Evolutionary conservation across 2,329 filamentous ascomycete genomes (phyloP).

Genomic region (Pseudogymnoascus sp.): DNA sequence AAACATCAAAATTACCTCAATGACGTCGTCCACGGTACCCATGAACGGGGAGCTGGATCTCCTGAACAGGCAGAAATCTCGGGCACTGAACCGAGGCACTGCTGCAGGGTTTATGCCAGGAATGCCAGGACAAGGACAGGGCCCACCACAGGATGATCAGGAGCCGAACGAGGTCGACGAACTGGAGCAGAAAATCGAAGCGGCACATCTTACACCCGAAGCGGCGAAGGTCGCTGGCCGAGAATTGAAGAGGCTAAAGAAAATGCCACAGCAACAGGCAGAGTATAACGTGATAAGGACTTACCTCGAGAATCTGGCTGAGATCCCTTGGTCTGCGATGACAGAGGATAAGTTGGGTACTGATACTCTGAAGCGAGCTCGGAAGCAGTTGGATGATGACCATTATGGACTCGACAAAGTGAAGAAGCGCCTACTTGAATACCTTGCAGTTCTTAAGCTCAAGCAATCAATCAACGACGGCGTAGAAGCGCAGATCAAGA

Average conservation of each 20-base stretch:
- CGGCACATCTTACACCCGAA: slow-evolving; percentile 72
- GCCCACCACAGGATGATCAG: slow-evolving; percentile 59
- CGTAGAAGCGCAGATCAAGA: slow-evolving; percentile 69
- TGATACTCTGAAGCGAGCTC: slow-evolving; percentile 69
- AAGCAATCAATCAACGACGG: slow-evolving; percentile 87
- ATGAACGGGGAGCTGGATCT: slow-evolving; percentile 50
- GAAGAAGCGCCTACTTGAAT: slow-evolving; percentile 92
- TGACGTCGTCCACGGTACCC: slow-evolving; percentile 59
- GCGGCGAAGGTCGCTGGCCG: slow-evolving; percentile 85
- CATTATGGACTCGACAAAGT: slow-evolving; percentile 96
- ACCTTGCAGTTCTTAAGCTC: slow-evolving; percentile 88
- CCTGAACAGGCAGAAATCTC: slow-evolving; percentile 38
- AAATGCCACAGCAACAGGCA: slow-evolving; percentile 93
- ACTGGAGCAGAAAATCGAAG: slow-evolving; percentile 77
- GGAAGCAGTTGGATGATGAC: slow-evolving; percentile 88
- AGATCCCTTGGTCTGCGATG: slow-evolving; percentile 82
- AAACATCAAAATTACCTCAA: slow-evolving; percentile 75
- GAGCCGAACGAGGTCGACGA: slow-evolving; percentile 88
- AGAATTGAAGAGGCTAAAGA: slow-evolving; percentile 78
- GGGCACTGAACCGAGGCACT: slow-evolving; percentile 18
- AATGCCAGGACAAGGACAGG: slow-evolving; percentile 38
- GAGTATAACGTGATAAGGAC: slow-evolving; percentile 91
- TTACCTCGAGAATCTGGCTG: slow-evolving; percentile 86
- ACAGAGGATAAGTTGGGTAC: slow-evolving; percentile 82
- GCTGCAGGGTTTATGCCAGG: slow-evolving; percentile 8